phyloP scores from a whole-genome alignment of 2,329 filamentous ascomycete species.

The Parastagonospora avenae region DNA sequence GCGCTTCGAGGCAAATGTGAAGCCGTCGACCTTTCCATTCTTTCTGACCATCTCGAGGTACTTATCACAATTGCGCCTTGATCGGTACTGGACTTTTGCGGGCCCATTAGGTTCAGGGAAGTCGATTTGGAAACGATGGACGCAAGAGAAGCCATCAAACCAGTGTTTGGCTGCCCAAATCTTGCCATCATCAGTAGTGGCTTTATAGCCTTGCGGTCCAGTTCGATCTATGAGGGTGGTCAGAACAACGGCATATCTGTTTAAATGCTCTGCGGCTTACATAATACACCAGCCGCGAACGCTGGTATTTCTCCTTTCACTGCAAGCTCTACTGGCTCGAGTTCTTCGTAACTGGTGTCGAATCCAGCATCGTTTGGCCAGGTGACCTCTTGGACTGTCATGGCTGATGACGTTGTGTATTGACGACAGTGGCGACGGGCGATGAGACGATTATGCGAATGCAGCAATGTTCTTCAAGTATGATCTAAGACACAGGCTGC shows the following conservation, averaged over 20 bases:
- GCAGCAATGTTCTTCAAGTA: too few species aligned
- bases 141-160: constrained; percentile 78
- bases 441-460: neutral
- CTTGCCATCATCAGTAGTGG: constrained; percentile 64
- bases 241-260: neutral
- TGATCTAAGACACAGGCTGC: too few species aligned
- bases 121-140: constrained; percentile 73
- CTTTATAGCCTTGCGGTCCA: constrained; percentile 69
- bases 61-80: constrained; percentile 69
- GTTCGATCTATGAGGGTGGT: constrained; percentile 48
- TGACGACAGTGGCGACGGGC: neutral
- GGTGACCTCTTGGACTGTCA: constrained; percentile 18
- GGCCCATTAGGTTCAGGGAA: constrained; percentile 46
- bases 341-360: constrained; percentile 68
- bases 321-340: constrained; percentile 65
- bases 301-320: constrained; percentile 71
- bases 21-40: constrained; percentile 60
- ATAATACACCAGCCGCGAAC: constrained; percentile 74
- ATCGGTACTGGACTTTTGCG: constrained; percentile 69
- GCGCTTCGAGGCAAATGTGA: constrained; percentile 72
- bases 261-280: neutral
- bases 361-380: constrained; percentile 55
- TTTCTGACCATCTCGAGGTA: constrained; percentile 65
- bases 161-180: constrained; percentile 71
- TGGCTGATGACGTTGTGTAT: neutral